A percentile compares a stretch with the other conserved stretches of the same genome.
Conservation (phyloP, 768 basidiomycete species). For the Crepidotus variabilis region DNA sequence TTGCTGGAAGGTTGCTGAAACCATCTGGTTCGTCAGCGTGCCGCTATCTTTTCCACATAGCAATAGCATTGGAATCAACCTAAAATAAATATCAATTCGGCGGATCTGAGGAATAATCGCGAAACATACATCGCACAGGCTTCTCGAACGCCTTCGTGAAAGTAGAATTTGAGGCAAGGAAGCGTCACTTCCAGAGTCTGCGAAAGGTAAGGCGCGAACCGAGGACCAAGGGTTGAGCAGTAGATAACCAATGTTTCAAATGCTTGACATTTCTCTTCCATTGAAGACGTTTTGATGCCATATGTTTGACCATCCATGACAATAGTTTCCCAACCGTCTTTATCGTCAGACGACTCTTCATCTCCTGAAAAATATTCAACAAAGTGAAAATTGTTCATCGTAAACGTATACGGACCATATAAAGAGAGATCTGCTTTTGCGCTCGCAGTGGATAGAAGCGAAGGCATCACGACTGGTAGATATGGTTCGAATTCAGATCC, state of each 20-base stretch:
- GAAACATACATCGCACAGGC: slow-evolving; percentile 64
- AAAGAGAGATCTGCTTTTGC: slow-evolving; percentile 79
- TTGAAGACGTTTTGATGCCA: slow-evolving; percentile 73
- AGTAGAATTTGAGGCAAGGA: slow-evolving; percentile 69
- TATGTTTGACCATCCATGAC: slow-evolving; percentile 73
- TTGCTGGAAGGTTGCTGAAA: slow-evolving; percentile 62
- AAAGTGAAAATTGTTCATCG: background rate
- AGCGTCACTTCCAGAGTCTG: slow-evolving; percentile 71
- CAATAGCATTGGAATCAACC: slow-evolving; percentile 70
- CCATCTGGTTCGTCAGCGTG: slow-evolving; percentile 66
- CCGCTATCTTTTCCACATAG: slow-evolving; percentile 62
- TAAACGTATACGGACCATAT: slow-evolving; percentile 44
- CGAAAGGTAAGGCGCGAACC: slow-evolving; percentile 69
- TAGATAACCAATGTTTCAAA: slow-evolving; percentile 86
- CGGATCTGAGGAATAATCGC: background rate
- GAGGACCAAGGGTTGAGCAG: slow-evolving; percentile 59
- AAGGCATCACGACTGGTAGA: slow-evolving; percentile 80
- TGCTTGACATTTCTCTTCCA: slow-evolving; percentile 87
- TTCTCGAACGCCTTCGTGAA: slow-evolving; percentile 83
- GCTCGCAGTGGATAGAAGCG: slow-evolving; percentile 67
- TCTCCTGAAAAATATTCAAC: slow-evolving; percentile 34
- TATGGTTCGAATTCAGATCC: slow-evolving; percentile 85
- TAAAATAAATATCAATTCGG: slow-evolving; percentile 19
- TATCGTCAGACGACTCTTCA: slow-evolving; percentile 49
- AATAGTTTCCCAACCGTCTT: slow-evolving; percentile 79